Percentiles rank a stretch among this genome's conserved stretches.
Conservation (phyloP, 2,329 filamentous ascomycete species). For the Pezicula radicicola region DNA sequence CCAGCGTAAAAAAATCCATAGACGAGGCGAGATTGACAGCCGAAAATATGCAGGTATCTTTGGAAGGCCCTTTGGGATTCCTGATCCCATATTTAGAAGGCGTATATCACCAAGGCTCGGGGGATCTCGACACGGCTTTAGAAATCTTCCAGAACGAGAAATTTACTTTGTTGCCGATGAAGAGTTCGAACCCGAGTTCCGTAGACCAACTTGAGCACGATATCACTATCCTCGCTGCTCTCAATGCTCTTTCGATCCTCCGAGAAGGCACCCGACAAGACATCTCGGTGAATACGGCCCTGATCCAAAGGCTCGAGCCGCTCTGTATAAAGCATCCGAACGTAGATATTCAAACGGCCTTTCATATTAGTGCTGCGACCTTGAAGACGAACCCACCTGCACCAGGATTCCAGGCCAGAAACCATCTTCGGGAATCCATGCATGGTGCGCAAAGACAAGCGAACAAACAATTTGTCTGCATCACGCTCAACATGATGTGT, state of each 20-base stretch:
- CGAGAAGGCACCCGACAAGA: conserved; percentile 57
- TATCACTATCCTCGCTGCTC: conserved; percentile 60
- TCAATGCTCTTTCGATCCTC: conserved; percentile 72
- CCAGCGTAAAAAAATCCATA: conserved; percentile 19
- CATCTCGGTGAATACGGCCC: conserved; percentile 52
- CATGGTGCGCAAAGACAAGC: conserved; percentile 63
- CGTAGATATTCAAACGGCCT: conserved; percentile 73
- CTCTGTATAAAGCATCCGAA: conserved; percentile 69
- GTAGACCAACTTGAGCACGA: conserved; percentile 55
- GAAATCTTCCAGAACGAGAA: conserved; percentile 59
- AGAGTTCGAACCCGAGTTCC: conserved; percentile 33
- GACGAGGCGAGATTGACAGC: conserved; percentile 18
- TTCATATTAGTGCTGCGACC: conserved; percentile 71
- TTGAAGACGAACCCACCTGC: conserved; percentile 58
- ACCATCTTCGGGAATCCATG: conserved; percentile 71
- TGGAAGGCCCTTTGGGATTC: conserved; percentile 18
- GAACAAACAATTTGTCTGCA: conserved; percentile 78
- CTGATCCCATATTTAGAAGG: conserved; percentile 63
- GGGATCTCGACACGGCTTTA: conserved; percentile 67
- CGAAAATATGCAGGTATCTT: conserved; percentile 15
- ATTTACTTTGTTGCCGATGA: conserved; percentile 48
- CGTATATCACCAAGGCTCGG: conserved; percentile 73
- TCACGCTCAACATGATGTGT: conserved; percentile 83
- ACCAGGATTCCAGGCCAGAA: conserved; percentile 74
- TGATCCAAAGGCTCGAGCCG: conserved; percentile 65